These are phyloP conservation scores for Dryadomyces sulphureus DNA, from an alignment of 2,329 filamentous ascomycete species.

Conservation along the genomic window DNA sequence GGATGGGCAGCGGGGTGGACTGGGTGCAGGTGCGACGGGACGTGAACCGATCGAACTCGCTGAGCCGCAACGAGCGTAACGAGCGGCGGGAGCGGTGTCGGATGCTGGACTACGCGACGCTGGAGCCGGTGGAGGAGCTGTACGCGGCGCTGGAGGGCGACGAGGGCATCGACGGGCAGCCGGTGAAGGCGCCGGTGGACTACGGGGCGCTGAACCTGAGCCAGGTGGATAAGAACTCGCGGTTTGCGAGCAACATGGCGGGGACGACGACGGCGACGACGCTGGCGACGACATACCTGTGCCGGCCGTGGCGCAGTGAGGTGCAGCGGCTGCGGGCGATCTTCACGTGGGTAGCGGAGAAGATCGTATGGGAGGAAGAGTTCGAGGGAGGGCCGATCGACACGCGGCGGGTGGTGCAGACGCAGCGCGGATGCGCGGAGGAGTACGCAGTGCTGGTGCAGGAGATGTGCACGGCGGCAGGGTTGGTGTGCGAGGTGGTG, in stretches of 20 bases:
- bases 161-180: slow-evolving; percentile 71
- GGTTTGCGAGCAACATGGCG: slow-evolving; percentile 75
- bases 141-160: slow-evolving; percentile 77
- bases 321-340: slow-evolving; percentile 87
- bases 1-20: slow-evolving; percentile 38
- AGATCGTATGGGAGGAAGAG: slow-evolving; percentile 89
- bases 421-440: slow-evolving; percentile 69
- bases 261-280: slow-evolving; percentile 68
- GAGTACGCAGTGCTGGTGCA: slow-evolving; percentile 80
- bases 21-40: slow-evolving; percentile 98
- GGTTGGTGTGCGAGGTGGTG: slow-evolving; percentile 75
- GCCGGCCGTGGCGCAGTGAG: slow-evolving; percentile 84
- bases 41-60: slow-evolving; percentile 85
- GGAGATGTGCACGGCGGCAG: slow-evolving; percentile 88
- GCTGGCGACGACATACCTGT: slow-evolving; percentile 82
- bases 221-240: slow-evolving; percentile 88
- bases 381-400: slow-evolving; percentile 79
- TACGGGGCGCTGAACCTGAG: slow-evolving; percentile 66
- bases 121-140: slow-evolving; percentile 81
- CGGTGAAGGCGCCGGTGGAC: slow-evolving; percentile 69
- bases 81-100: slow-evolving; percentile 83
- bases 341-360: slow-evolving; percentile 95
- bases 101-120: slow-evolving; percentile 81
- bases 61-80: slow-evolving; percentile 73
- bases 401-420: slow-evolving; percentile 68